phyloP scores from a whole-genome alignment of 1,284 basidiomycete genomes.

The Trichosporon faecale region DNA sequence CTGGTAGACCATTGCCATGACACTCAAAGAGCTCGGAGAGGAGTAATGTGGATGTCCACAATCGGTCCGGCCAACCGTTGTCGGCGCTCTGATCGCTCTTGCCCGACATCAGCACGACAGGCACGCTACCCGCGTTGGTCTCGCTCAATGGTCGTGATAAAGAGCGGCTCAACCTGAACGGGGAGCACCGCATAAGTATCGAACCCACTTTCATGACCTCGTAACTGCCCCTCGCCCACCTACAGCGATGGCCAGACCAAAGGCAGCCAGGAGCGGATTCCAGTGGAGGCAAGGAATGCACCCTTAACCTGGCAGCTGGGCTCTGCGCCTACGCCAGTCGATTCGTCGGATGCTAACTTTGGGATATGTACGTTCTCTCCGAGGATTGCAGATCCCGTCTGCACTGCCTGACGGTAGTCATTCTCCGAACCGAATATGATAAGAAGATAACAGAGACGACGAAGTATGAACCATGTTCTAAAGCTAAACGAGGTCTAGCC shows the following conservation, averaged over 20 bases:
- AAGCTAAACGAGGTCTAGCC: background rate
- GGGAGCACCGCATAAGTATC: background rate
- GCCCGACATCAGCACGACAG: too few species aligned
- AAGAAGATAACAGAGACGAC: background rate
- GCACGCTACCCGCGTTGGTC: too few species aligned
- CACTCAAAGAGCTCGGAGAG: too few species aligned
- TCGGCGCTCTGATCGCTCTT: too few species aligned
- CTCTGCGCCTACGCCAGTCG: background rate
- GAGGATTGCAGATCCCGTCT: background rate
- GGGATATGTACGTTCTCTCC: background rate
- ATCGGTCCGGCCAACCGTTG: too few species aligned
- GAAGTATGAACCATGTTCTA: background rate
- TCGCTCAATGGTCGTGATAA: too few species aligned
- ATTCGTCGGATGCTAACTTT: background rate
- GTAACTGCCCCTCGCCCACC: too few species aligned
- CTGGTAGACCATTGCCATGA: too few species aligned
- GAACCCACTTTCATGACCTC: background rate
- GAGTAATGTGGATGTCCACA: too few species aligned
- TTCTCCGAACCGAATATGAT: background rate
- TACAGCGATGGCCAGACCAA: background rate
- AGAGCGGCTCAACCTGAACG: background rate
- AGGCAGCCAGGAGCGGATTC: background rate
- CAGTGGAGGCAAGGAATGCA: slow-evolving; percentile 1
- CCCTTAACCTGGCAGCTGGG: background rate
- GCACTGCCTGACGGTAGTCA: background rate